phyloP scores from a whole-genome alignment of 2,329 filamentous ascomycete genomes.

The Exophiala spinifera region DNA sequence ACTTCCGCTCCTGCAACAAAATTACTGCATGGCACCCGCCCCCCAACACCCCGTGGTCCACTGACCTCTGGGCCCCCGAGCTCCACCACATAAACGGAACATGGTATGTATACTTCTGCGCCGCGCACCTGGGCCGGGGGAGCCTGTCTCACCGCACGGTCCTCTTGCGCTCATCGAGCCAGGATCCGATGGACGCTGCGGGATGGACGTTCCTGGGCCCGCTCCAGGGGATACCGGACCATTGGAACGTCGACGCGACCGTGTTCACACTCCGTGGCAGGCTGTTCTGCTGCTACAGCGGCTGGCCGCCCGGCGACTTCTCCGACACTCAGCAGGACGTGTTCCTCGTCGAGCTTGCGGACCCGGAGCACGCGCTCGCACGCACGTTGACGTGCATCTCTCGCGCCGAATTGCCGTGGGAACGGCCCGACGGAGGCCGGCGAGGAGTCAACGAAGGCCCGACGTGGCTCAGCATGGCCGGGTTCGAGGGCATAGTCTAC shows the following conservation, averaged over 20 bases:
- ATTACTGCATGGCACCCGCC: conserved; percentile 39
- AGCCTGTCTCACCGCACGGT: conserved; percentile 26
- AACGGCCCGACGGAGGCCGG: conserved; percentile 23
- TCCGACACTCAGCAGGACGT: conserved; percentile 29
- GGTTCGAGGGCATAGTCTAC: conserved; percentile 28
- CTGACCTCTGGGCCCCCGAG: conserved; percentile 56
- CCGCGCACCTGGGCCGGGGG: conserved; percentile 22
- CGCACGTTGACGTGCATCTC: conserved; percentile 19
- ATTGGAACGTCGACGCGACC: conserved; percentile 29
- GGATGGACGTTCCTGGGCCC: conserved; percentile 27
- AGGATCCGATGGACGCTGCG: conserved; percentile 23
- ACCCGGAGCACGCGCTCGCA: conserved; percentile 17
- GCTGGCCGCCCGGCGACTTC: conserved; percentile 27
- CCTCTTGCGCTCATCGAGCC: conserved; percentile 14
- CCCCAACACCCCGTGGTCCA: conserved; percentile 42
- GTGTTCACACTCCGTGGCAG: conserved; percentile 16
- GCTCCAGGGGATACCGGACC: conserved; percentile 26
- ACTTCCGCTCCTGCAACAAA: conserved; percentile 32
- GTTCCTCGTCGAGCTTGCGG: conserved; percentile 22
- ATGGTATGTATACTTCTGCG: conserved; percentile 53
- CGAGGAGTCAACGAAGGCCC: conserved; percentile 30
- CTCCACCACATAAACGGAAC: conserved; percentile 49
- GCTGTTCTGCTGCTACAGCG: conserved; percentile 26
- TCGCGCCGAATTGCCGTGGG: conserved; percentile 23
- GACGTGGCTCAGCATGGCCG: conserved; percentile 20